A percentile compares a stretch with the other conserved stretches of the same genome.
phyloP scores from a whole-genome alignment of 1,284 basidiomycete genomes.

The Ceratobasidium sp. region DNA sequence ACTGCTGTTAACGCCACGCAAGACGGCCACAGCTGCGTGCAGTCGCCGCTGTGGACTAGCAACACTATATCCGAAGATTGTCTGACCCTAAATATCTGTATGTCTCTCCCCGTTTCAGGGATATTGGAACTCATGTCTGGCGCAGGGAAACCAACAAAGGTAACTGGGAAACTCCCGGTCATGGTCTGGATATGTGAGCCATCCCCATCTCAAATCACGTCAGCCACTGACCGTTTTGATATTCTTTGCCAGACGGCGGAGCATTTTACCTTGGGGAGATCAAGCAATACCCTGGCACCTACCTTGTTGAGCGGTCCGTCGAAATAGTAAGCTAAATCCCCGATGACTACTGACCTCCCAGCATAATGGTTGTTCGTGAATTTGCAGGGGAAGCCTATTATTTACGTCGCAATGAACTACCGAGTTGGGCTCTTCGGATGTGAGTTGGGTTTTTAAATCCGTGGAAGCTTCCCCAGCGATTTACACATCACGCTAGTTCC shows the following conservation, averaged over 20 bases:
- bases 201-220: neutral
- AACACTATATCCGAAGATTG: slow-evolving; percentile 44
- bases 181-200: slow-evolving; percentile 46
- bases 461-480: slow-evolving; percentile 18
- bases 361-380: too few relatives aligned
- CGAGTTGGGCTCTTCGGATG: slow-evolving; percentile 46
- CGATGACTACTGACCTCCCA: too few relatives aligned
- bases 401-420: slow-evolving; percentile 56
- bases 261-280: slow-evolving; percentile 13
- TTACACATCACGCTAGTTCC: slow-evolving; percentile 51
- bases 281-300: slow-evolving; percentile 6
- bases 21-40: slow-evolving; percentile 16
- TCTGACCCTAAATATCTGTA: slow-evolving; percentile 44
- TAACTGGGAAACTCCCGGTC: slow-evolving; percentile 34
- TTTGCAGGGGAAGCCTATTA: slow-evolving; percentile 50
- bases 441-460: slow-evolving; percentile 21
- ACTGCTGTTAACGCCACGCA: slow-evolving; percentile 21
- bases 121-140: neutral
- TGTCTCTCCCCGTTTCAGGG: neutral
- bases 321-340: neutral
- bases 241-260: slow-evolving; percentile 11
- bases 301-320: neutral
- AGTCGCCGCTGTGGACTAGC: neutral
- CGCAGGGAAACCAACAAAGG: slow-evolving; percentile 39
- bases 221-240: neutral